phyloP scores from a whole-genome alignment of 164 flowering plant genomes.

The Aristolochia californica region DNA sequence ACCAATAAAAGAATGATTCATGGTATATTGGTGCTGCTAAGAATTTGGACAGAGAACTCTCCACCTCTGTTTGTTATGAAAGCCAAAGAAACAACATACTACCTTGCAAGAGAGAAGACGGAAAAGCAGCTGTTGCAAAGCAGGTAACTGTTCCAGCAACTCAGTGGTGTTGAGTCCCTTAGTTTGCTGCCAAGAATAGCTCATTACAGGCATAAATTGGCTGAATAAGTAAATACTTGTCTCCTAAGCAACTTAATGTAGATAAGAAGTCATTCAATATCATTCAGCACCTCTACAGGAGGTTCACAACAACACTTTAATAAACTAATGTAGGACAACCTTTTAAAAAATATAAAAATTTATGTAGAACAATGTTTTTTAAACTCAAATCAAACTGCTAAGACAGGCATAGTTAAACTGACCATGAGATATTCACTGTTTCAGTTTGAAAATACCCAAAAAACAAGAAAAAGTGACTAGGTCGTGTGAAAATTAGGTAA shows the following conservation, averaged over 20 bases:
- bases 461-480: no score
- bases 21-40: not conserved
- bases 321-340: not conserved
- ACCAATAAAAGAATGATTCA: no score
- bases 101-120: conserved; percentile 93
- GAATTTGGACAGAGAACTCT: not conserved
- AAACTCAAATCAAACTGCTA: no score
- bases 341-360: no score
- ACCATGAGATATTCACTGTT: no score
- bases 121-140: conserved; percentile 78
- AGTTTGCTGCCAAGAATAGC: conserved; percentile 44
- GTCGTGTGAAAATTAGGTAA: no score
- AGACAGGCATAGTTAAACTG: no score
- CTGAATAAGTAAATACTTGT: no score
- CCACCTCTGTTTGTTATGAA: not conserved
- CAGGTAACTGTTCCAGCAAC: conserved; percentile 90
- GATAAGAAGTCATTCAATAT: not conserved
- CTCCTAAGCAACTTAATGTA: no score
- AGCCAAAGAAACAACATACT: not conserved
- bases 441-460: no score
- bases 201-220: not conserved
- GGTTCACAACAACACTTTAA: not conserved
- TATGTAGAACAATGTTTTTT: no score
- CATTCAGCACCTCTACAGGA: no score
- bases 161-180: conserved; percentile 79